Base-by-base conservation (phyloP, 225 moss, liverwort and hornwort species). In the Physcomitrellopsis africana region DNA sequence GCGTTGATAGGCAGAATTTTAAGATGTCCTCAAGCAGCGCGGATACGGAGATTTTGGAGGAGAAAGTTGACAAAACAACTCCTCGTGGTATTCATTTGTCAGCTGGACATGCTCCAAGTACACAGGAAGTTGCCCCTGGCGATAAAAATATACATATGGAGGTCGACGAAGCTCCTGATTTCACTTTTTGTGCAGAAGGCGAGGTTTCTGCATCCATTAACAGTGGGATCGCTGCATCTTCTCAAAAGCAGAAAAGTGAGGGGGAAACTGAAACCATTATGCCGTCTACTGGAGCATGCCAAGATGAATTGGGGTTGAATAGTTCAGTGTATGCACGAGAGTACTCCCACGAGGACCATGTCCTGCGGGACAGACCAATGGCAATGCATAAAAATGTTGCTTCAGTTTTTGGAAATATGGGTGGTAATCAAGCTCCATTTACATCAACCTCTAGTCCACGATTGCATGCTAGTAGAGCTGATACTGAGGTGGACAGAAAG, bases 31-130 rank as follows among this genome's bases (percentile, higher is more conserved):
- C 77, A 29, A 78, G 74, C 56, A 84, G 80, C 60, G 74, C 70
- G 13, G 77, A 80, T 71, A 80, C 84, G 23, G 74, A 73, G 47
- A 73, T 74, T 74, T 60, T 74, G 61, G 80, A 84, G 45, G 77
- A 73, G 54, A 77, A 70, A 60, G 18, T 65, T 77, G 69, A 65
- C 11, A 65, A 42, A 68, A 49, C 29, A 69, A 23, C 19, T 8
- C 68, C 65, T 47, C 65, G 54, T 27, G 60, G 32, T 60, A 45
- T 45, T 51, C 64, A 54, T 17, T 51, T 68, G 72, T 68, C 63
- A 55, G 29, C 23, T 74, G 32, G 70, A 22, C 74, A 70, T 37
- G 66, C 22, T 43, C 56, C 72, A 56, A 62, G 19, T 32, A 27
- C 56, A 19, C 56, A 67, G 42, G 79, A 58, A 51, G 67, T 68